A percentile compares a stretch with the other conserved stretches of the same genome.
Evolutionary conservation across 306 rosid genomes (phyloP).

Genomic region (Gastrolobium villosum): DNA sequence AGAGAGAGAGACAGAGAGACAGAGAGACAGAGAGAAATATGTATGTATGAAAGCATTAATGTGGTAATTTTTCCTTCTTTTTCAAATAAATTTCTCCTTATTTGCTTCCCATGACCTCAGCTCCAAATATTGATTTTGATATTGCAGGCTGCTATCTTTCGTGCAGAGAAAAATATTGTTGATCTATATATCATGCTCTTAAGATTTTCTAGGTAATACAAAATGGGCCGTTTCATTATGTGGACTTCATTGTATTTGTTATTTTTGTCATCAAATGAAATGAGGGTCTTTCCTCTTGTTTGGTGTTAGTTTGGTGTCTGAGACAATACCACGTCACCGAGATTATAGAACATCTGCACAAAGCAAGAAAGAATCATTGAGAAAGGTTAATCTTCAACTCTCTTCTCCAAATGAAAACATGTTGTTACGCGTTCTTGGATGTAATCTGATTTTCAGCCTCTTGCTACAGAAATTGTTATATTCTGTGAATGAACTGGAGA

Average conservation of each 20-base stretch:
- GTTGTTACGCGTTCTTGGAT: conserved; percentile 1
- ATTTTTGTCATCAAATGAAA: conserved; percentile 32
- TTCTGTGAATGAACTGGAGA: conserved; percentile 81
- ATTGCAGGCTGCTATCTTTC: conserved; percentile 90
- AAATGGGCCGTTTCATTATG: background rate
- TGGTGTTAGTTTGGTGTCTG: conserved; percentile 73
- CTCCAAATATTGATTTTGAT: conserved; percentile 38
- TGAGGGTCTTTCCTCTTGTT: conserved; percentile 39
- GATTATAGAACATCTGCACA: conserved; percentile 66
- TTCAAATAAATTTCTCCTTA: conserved; percentile 6
- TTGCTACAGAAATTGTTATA: conserved; percentile 63
- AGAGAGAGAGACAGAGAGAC: no score
- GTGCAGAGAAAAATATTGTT: conserved; percentile 75
- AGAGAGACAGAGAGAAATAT: no score
- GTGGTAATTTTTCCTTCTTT: background rate
- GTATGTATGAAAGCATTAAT: background rate
- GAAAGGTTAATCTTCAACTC: conserved; percentile 56
- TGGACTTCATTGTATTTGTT: conserved; percentile 16
- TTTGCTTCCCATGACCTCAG: conserved; percentile 28
- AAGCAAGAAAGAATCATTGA: conserved; percentile 63
- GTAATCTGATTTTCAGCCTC: conserved; percentile 47
- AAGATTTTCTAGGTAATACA: conserved; percentile 82
- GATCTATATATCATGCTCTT: conserved; percentile 90
- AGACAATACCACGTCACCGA: conserved; percentile 85
- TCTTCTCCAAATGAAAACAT: background rate